These are phyloP conservation scores for Xylariomycetidae sp. DNA, from an alignment of 2,329 filamentous ascomycete species.

Conservation along the genomic window DNA sequence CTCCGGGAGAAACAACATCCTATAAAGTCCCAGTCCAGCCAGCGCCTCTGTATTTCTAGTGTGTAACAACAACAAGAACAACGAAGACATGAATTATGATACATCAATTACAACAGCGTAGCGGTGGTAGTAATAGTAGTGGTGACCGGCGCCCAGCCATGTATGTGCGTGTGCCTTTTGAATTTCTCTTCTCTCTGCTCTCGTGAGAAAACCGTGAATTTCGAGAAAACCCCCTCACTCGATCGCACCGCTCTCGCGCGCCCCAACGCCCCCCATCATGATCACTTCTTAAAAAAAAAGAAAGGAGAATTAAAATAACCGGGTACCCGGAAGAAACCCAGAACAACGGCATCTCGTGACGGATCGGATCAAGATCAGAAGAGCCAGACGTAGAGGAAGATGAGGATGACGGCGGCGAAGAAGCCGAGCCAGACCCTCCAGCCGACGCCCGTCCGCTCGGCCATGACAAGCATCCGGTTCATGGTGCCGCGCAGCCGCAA, in stretches of 20 bases:
- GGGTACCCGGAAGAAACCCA: neutral
- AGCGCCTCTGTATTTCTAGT: constrained; percentile 13
- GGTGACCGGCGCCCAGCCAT: neutral
- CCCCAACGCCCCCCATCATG: too few relatives aligned
- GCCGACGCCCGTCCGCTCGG: constrained; percentile 85
- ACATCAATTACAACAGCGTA: constrained; percentile 23
- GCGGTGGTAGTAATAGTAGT: constrained; percentile 1
- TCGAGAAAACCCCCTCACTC: too few relatives aligned
- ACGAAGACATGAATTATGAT: constrained; percentile 25
- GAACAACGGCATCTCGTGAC: too few relatives aligned
- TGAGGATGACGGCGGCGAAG: constrained; percentile 72
- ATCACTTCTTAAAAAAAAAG: too few relatives aligned
- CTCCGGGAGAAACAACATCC: too few relatives aligned
- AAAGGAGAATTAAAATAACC: too few relatives aligned
- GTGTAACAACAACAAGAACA: too few relatives aligned
- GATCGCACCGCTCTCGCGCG: too few relatives aligned
- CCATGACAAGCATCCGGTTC: constrained; percentile 96
- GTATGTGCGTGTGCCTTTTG: too few relatives aligned
- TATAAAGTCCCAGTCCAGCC: constrained; percentile 7
- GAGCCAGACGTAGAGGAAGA: constrained; percentile 93
- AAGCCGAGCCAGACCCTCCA: constrained; percentile 94
- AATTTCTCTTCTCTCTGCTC: too few relatives aligned
- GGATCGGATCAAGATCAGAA: too few relatives aligned
- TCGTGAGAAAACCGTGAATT: too few relatives aligned
- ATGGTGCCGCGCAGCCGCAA: constrained; percentile 83